Base-by-base conservation (phyloP, 108 stramenopile species). In the Cylindrotheca closterium region DNA sequence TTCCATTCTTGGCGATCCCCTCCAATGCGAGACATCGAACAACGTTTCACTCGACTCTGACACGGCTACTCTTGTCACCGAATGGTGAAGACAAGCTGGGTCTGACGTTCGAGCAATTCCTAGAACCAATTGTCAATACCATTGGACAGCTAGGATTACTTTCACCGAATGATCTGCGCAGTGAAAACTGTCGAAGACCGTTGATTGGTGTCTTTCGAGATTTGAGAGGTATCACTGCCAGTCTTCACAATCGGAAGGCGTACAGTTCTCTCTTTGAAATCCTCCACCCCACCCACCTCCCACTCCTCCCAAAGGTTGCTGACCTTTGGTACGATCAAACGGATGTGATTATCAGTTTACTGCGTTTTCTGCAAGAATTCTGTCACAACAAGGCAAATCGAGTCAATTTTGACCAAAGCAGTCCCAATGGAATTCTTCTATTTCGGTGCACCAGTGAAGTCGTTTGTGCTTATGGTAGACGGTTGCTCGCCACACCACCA, bases 361-460 rank as follows among this genome's bases (percentile, higher is more conserved):
- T 99, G 22, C 96, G 97, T 37, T 97, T 97, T 67, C 65, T 96
- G 79, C 86, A 96, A 45, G 98, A 99, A 70, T 96, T 99, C 68
- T 96, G 94, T 53, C 85, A 92, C 82, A 99, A 99, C 84, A 96
- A 97, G 69, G 96, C 92, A 5, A 96, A 97, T 63, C 89, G 98
- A 60, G 95, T 99, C 31, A 95, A 94, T 65, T 99, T 99, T 68
- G 96, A 96, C 69, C 93, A 97, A 68, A 95, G 92, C 68, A 88
- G 86, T 60, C 93, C 98, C 19, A 97, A 97, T 72, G 98, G 98
- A n/a, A 97, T 99, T 60, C 80, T 99, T 28, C 87, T 99, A 3
- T 99, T 99, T 80, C 92, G 96, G 8, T 81, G 81, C 47, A 94
- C 93, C 23, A 93, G 92, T 64, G 89, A 95, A 81, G 93, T 96